phyloP scores from a whole-genome alignment of 345 rosid genomes.

The Eucalyptus regnans region DNA sequence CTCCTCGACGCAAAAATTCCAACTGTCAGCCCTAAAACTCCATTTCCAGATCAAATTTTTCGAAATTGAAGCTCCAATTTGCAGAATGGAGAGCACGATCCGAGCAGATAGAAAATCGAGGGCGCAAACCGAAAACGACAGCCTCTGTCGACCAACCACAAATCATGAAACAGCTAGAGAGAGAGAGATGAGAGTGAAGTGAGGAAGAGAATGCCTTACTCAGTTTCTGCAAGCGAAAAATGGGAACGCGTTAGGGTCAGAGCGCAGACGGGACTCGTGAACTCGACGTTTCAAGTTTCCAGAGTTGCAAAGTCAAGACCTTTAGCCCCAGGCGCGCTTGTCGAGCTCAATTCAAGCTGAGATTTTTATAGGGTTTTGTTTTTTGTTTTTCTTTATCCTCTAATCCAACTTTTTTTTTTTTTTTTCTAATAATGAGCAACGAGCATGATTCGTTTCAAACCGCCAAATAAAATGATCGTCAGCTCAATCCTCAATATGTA shows the following conservation, averaged over 20 bases:
- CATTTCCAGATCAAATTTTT: neutral
- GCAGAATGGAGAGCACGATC: neutral
- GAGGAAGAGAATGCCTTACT: neutral
- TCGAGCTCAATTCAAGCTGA: neutral
- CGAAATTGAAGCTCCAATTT: neutral
- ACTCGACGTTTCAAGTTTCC: neutral
- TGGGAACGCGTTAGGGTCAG: neutral
- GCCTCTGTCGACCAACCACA: neutral
- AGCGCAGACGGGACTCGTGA: neutral
- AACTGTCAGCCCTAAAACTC: neutral
- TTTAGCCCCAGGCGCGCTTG: neutral
- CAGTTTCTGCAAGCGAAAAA: neutral
- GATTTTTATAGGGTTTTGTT: neutral
- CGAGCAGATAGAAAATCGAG: neutral
- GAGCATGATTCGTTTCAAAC: neutral
- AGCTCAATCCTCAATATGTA: too few relatives aligned
- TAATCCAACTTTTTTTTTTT: neutral
- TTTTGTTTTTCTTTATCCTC: neutral
- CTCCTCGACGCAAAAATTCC: neutral
- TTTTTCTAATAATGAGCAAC: too few relatives aligned
- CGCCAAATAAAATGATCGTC: fast-evolving
- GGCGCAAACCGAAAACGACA: constrained; percentile 1
- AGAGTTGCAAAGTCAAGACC: neutral
- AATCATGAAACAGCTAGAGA: neutral
- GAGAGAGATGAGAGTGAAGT: neutral